Conservation (phyloP, 768 basidiomycete species). For the Boletus patriciae region DNA sequence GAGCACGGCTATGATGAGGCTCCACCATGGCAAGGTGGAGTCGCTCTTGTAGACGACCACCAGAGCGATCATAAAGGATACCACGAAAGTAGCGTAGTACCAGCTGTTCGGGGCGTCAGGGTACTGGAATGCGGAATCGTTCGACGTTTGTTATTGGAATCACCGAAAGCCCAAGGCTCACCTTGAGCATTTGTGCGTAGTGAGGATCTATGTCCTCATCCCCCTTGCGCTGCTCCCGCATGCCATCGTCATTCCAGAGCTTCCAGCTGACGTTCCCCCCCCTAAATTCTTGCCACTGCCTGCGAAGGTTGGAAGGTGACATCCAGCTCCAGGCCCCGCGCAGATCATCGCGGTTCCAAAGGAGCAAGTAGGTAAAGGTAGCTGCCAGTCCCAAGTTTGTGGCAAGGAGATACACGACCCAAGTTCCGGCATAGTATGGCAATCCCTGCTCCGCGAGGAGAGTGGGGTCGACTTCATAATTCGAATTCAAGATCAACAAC, state of each 20-base stretch:
- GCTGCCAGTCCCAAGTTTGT: conserved; percentile 38
- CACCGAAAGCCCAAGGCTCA: conserved; percentile 15
- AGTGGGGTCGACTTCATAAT: conserved; percentile 50
- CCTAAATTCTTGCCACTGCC: conserved; percentile 21
- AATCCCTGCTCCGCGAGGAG: conserved; percentile 45
- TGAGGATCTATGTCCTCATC: conserved; percentile 51
- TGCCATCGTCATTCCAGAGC: conserved; percentile 33
- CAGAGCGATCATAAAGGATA: conserved; percentile 50
- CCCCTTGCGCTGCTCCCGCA: conserved; percentile 32
- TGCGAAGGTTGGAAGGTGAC: conserved; percentile 31
- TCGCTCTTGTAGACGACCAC: conserved; percentile 52
- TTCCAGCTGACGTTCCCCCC: conserved; percentile 40
- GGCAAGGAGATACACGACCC: conserved; percentile 21
- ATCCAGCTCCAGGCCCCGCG: conserved; percentile 48
- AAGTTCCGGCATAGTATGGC: conserved; percentile 32
- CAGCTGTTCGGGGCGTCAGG: conserved; percentile 35
- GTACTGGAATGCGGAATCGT: conserved; percentile 24
- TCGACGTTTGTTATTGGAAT: conserved; percentile 11
- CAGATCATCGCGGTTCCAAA: conserved; percentile 57
- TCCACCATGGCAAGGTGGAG: conserved; percentile 63
- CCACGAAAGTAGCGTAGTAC: conserved; percentile 29
- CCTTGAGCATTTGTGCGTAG: conserved; percentile 51
- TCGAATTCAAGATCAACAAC: conserved; percentile 48
- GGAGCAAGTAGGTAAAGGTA: conserved; percentile 49
- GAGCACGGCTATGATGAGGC: conserved; percentile 51